phyloP scores from a whole-genome alignment of 768 basidiomycete species.

The Collybia sp. region DNA sequence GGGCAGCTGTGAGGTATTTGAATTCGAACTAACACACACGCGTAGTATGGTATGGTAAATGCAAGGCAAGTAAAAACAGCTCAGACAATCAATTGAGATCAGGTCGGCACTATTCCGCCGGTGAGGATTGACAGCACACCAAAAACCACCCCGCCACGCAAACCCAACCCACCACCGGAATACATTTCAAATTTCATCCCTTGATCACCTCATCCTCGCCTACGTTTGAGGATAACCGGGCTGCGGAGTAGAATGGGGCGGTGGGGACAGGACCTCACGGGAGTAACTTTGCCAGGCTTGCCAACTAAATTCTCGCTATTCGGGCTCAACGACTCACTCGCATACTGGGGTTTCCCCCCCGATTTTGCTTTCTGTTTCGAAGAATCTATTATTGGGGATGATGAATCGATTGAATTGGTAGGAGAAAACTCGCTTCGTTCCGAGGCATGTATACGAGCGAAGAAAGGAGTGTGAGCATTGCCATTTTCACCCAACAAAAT shows the following conservation, averaged over 20 bases:
- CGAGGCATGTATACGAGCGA: conserved; percentile 38
- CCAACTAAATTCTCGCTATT: conserved; percentile 36
- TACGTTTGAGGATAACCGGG: no score
- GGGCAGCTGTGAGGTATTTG: no score
- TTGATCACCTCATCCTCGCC: no score
- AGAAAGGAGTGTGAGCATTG: not conserved
- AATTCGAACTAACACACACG: no score
- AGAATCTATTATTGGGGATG: conserved; percentile 27
- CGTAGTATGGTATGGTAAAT: no score
- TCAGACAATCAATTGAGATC: no score
- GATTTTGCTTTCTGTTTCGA: conserved; percentile 47
- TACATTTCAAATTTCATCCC: no score
- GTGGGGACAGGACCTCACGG: conserved; percentile 33
- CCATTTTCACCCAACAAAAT: conserved; percentile 1
- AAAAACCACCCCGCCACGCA: no score
- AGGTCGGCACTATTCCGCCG: no score
- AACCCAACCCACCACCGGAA: no score
- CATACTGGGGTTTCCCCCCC: conserved; percentile 38
- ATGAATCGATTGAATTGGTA: not conserved
- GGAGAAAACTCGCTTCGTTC: conserved; percentile 27
- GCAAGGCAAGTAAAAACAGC: no score
- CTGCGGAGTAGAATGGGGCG: not conserved
- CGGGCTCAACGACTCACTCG: conserved; percentile 41
- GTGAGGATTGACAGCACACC: no score
- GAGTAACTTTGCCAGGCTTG: conserved; percentile 34